Base-by-base conservation (phyloP, 352 stramenopile species). In the Phytophthora vignae region DNA sequence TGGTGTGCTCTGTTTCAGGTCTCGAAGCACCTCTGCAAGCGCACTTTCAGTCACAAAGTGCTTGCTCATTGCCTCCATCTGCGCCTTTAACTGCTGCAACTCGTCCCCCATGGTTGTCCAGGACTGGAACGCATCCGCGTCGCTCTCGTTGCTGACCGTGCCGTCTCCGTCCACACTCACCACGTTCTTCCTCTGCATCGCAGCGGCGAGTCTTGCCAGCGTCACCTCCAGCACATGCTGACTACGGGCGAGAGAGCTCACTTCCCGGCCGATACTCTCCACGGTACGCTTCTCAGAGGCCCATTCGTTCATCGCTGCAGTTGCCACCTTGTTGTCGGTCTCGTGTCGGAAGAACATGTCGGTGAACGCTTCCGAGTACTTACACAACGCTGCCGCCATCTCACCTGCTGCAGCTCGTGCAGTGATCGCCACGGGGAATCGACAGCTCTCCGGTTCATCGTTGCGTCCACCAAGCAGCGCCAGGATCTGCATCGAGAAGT, bases 401-500 rank as follows among this genome's bases (percentile, higher is more conserved):
- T 88, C 76, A 4, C 71, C 66, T 15, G 71, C 29, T 9, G 71
- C 71, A 46, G 71, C 71, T 15, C 71, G 65, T 42, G 65, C 66
- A 15, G 71, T 78, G n/a, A 67, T 80, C 60, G 27, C 70, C 40
- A 66, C 76, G 40, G 12, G 76, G 49, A 66, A 88, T 59, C 55
- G 79, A 65, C 53, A 78, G 29, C 29, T 69, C 55, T 52, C 82
- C 31, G 31, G 73, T 61, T 88, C 78, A 11, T 69, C 67, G 15
- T 46, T 78, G 7, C 65, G 69, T 29, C 71, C 71, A 4, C 76
- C 74, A 62, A 94, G 73, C 53, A 84, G 65, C 0, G 67, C 64
- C 12, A 94, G 61, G 42, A 92, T 83, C 33, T 92, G 84, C 55
- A 90, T 84, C 1, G 86, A 89, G 46, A 91, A 90, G 42, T 94